Base-by-base conservation (phyloP, 2,329 filamentous ascomycete species). In the Triangularia verruculosa region DNA sequence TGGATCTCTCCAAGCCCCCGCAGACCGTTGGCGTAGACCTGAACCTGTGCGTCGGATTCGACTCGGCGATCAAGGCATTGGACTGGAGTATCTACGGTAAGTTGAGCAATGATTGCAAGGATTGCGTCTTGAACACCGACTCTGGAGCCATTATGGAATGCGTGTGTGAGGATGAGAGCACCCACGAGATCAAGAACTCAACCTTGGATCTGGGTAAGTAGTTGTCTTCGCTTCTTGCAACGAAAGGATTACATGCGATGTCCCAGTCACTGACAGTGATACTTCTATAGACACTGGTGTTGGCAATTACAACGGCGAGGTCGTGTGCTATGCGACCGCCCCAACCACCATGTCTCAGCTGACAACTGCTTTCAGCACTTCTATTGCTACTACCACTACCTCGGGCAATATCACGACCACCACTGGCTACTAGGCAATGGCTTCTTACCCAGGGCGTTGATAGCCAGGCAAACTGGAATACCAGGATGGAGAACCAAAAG, bases 21-120 rank as follows among this genome's bases (percentile, higher is more conserved):
- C 20, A 17, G 1, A n/a, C 25, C 13, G 3, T 39, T 24, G 17
- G 55, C 17, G 66, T 64, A 9, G 66, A 69, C 22, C 54, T 70
- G 54, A 59, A 64, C 64, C 47, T 66, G 34, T 70, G 69, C 56
- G 61, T 70, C 24, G 68, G 67, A 2, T 9, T 70, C 2, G 59
- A 68, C n/a, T 43, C 6, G 20, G n/a, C n/a, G n/a, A n/a, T n/a
- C n/a, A n/a, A n/a, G n/a, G n/a, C n/a, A 63, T 25, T 13, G 61
- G 43, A 4, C 57, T 70, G 64, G 64, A 28, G 54, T 17, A 15
- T 62, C 8, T 64, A 67, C n/a, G 69, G 69, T 55, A 71, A 71
- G 30, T 65, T 65, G 55, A 43, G 63, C 39, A 63, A 63, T 57
- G 66, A 67, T 60, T 70, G 69, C 62, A 51, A 28, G 13, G 39